Conservation (phyloP, 225 moss, liverwort and hornwort genomes). For the Pseudoscleropodium purum region DNA sequence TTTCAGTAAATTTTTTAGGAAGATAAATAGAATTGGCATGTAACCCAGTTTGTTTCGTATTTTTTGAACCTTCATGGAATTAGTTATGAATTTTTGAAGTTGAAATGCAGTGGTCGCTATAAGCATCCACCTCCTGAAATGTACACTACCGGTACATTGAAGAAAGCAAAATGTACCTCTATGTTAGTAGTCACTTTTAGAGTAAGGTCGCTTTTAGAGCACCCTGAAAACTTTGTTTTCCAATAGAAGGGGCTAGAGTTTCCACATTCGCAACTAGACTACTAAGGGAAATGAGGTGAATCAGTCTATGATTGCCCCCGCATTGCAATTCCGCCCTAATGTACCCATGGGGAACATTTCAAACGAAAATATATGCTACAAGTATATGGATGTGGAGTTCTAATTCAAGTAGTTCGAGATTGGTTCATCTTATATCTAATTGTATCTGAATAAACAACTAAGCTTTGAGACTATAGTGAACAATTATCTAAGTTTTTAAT, state of each 20-base stretch:
- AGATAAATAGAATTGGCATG: not conserved
- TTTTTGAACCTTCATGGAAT: not conserved
- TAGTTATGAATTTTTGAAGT: not conserved
- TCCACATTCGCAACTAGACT: accelerated
- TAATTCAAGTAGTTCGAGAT: not conserved
- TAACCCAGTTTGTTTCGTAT: accelerated
- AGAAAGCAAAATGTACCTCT: too few species aligned
- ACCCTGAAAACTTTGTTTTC: not conserved
- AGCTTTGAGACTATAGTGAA: not conserved
- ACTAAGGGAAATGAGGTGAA: not conserved
- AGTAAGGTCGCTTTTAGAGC: too few species aligned
- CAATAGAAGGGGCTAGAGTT: not conserved
- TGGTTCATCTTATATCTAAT: not conserved
- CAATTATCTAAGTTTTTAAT: not conserved
- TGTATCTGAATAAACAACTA: not conserved
- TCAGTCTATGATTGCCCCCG: accelerated
- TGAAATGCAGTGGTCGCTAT: not conserved
- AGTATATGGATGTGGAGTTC: accelerated
- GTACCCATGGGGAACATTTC: accelerated
- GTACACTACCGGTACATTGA: too few species aligned
- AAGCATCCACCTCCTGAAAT: too few species aligned
- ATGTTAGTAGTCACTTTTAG: too few species aligned
- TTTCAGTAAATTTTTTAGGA: too few species aligned
- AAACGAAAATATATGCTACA: accelerated
- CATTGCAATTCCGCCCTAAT: accelerated